A percentile compares a stretch with the other conserved stretches of the same genome.
Evolutionary conservation across 495 filamentous ascomycete species (phyloP).

Genomic region (Tuber calosporum): DNA sequence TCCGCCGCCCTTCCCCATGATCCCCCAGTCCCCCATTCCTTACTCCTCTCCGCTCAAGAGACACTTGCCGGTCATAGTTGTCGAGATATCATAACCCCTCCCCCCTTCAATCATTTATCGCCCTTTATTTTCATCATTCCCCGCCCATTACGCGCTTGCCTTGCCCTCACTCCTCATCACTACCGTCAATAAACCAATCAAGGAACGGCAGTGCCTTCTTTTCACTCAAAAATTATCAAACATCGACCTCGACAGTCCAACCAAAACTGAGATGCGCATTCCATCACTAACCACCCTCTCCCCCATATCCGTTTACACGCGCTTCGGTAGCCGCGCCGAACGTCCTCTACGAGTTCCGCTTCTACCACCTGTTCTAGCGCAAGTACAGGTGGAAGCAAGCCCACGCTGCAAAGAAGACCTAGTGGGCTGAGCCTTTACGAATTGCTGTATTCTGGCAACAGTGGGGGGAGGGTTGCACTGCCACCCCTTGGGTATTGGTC

Average conservation of each 20-base stretch:
- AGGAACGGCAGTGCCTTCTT: slow-evolving; percentile 9
- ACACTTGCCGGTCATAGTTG: background rate
- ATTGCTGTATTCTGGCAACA: slow-evolving; percentile 3
- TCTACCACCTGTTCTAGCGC: background rate
- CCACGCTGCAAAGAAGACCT: slow-evolving; percentile 2
- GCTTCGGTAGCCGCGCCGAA: slow-evolving; percentile 7
- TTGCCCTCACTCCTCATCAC: background rate
- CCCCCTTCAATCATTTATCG: background rate
- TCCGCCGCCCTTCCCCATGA: background rate
- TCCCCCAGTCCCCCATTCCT: background rate
- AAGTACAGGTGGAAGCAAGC: background rate
- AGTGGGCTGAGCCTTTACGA: slow-evolving; percentile 9
- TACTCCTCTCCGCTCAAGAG: background rate
- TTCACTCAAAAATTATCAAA: background rate
- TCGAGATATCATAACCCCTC: background rate
- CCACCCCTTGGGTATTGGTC: background rate
- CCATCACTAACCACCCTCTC: slow-evolving; percentile 16
- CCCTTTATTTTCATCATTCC: background rate
- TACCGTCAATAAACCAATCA: background rate
- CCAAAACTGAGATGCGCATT: slow-evolving; percentile 10
- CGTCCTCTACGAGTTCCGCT: slow-evolving; percentile 6
- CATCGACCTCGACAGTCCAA: background rate
- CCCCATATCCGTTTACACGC: slow-evolving; percentile 10
- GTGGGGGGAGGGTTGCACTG: background rate
- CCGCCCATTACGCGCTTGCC: background rate